Conservation (phyloP, 495 filamentous ascomycete species). For the Apodospora peruviana region DNA sequence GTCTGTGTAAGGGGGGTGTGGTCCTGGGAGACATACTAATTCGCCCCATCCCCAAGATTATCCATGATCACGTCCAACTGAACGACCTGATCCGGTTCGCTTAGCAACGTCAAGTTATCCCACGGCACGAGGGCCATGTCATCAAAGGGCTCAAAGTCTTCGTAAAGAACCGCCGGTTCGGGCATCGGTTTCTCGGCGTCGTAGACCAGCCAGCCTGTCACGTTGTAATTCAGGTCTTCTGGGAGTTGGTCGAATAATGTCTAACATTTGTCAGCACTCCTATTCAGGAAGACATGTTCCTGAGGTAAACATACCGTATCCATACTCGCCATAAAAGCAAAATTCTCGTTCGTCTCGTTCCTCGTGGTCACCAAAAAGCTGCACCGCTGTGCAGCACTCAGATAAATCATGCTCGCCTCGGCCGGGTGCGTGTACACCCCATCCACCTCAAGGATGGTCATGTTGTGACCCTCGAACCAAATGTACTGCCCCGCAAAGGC, state of each 20-base stretch:
- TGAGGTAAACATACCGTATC: conserved; percentile 40
- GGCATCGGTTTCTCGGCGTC: conserved; percentile 55
- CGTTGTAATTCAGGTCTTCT: conserved; percentile 62
- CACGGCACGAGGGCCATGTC: conserved; percentile 65
- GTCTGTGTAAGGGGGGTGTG: not conserved
- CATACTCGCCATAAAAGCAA: conserved; percentile 59
- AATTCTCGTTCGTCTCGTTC: conserved; percentile 59
- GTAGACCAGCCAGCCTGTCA: conserved; percentile 76
- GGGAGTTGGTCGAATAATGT: conserved; percentile 38
- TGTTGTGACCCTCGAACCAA: conserved; percentile 70
- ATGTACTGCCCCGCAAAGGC: conserved; percentile 65
- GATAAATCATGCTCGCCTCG: conserved; percentile 56
- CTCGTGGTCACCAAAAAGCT: conserved; percentile 58
- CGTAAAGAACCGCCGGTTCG: conserved; percentile 44
- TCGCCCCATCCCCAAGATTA: conserved; percentile 67
- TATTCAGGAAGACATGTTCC: not conserved
- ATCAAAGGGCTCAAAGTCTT: conserved; percentile 51
- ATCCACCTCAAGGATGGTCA: conserved; percentile 53
- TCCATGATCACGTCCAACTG: conserved; percentile 64
- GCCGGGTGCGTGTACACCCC: conserved; percentile 54
- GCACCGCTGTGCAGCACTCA: conserved; percentile 67
- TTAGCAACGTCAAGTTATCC: conserved; percentile 53
- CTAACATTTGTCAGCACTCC: not conserved
- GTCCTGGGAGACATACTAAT: conserved; percentile 46
- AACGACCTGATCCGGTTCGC: conserved; percentile 54